Evolutionary conservation across 345 rosid genomes (phyloP).

Genomic region (Passiflora organensis): DNA sequence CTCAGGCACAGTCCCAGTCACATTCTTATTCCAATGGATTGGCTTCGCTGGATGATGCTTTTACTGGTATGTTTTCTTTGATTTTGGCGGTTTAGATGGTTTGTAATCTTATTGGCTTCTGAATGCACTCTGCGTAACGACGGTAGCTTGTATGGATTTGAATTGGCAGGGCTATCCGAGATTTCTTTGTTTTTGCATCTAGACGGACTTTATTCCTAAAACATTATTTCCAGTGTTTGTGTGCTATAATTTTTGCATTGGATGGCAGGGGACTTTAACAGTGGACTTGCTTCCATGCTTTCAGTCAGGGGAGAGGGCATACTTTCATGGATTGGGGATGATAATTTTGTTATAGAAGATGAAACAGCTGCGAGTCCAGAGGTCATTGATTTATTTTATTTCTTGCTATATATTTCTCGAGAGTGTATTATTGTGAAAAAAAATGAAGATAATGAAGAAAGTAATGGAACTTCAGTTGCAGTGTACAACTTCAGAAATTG

Average conservation of each 20-base stretch:
- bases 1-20: conserved; percentile 47
- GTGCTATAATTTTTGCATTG: background rate
- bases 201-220: too few relatives aligned
- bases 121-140: too few relatives aligned
- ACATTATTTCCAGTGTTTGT: too few relatives aligned
- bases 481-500: background rate
- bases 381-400: conserved; percentile 31
- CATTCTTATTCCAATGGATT: conserved; percentile 26
- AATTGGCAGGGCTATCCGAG: background rate
- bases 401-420: background rate
- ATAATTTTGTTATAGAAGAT: conserved; percentile 62
- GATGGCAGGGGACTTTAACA: conserved; percentile 48
- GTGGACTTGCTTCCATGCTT: conserved; percentile 53
- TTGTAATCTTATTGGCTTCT: too few relatives aligned
- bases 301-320: conserved; percentile 64
- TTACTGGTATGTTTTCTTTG: conserved; percentile 42
- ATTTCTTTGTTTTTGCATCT: background rate
- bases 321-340: conserved; percentile 65
- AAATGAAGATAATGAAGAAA: too few relatives aligned
- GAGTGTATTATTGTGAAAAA: background rate
- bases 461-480: background rate
- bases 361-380: conserved; percentile 40
- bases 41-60: conserved; percentile 44
- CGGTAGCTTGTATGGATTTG: background rate
- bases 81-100: background rate